Base-by-base conservation (phyloP, 2,329 filamentous ascomycete species). In the Xylariaceae sp. region DNA sequence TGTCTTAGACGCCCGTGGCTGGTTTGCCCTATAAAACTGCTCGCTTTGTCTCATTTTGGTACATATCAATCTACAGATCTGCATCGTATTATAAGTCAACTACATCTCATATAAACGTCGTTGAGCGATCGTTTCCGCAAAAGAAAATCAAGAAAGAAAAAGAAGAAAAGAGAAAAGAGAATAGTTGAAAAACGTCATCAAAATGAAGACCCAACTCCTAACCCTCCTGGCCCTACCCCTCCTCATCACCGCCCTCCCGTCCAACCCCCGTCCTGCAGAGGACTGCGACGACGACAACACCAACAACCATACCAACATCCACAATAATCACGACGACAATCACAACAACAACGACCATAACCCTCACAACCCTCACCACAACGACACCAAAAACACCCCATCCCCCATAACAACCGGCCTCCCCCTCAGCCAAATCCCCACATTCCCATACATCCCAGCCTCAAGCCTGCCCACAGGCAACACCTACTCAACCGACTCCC, bases 151-250 rank as follows among this genome's bases (percentile, higher is more conserved):
- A 15, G 5, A 51, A 3, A 44, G n/a, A 15, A 45, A 17, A 37
- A 39, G 7, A 53, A 18, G 15, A 35, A 50, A 45, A 42, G 13
- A 23, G 9, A 17, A 6, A 11, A 50, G 48, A 11, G 37, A 39
- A 17, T 17, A 56, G 17, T 18, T 18, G 17, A 18, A 18, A 18
- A 2, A 18, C 17, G 2, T 18, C 17, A 18, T 18, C 1, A 63
- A 56, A 6, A 63, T 63, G 62, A 62, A 30, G 51, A 44, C 23
- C 30, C 57, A 59, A 58, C n/a, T 63, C 30, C 54, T 57, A 34
- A 55, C 59, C 4, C 51, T 63, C 30, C 50, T 49, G 59, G 62
- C 62, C 45, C 13, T 63, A 0, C 57, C 62, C 11, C 45, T 63
- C 2, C 49, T 49, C 34, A 50, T 51, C 45, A 51, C 59, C 35